Evolutionary conservation across 73 alveolate genomes (phyloP).

Genomic region (Paramecium sonneborni): DNA sequence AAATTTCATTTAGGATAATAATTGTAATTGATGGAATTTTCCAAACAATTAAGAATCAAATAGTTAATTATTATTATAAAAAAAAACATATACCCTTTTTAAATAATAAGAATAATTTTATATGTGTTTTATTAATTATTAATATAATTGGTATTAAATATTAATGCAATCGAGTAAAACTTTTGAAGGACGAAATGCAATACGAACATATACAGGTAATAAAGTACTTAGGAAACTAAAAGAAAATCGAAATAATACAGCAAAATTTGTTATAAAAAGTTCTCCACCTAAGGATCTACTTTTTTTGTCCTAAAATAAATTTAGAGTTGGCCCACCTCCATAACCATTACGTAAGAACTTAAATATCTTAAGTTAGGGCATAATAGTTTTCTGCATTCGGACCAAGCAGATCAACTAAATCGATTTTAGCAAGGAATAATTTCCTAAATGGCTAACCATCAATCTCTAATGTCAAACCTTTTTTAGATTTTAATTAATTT

Average conservation of each 20-base stretch:
- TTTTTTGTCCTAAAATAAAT: background rate
- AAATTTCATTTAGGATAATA: no score
- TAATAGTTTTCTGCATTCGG: conserved; percentile 20
- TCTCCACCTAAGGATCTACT: background rate
- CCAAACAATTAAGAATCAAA: no score
- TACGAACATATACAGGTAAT: background rate
- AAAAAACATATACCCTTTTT: no score
- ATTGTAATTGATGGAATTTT: no score
- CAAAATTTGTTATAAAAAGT: background rate
- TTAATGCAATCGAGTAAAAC: background rate
- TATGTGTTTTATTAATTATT: no score
- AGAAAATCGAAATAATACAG: background rate
- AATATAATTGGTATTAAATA: background rate
- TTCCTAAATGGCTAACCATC: conserved; percentile 32
- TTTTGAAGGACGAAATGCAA: background rate
- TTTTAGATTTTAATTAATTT: background rate
- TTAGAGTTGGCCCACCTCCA: conserved; percentile 3
- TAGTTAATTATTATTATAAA: no score
- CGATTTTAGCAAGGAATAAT: conserved; percentile 41
- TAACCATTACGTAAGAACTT: conserved; percentile 7
- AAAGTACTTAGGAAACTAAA: background rate
- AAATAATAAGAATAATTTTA: no score
- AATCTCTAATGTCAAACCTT: background rate
- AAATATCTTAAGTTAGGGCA: background rate
- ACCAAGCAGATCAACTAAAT: conserved; percentile 46